A percentile compares a stretch with the other conserved stretches of the same genome.
Conservation (phyloP, 148 eudicot species). For the Heliamphora exappendiculata region DNA sequence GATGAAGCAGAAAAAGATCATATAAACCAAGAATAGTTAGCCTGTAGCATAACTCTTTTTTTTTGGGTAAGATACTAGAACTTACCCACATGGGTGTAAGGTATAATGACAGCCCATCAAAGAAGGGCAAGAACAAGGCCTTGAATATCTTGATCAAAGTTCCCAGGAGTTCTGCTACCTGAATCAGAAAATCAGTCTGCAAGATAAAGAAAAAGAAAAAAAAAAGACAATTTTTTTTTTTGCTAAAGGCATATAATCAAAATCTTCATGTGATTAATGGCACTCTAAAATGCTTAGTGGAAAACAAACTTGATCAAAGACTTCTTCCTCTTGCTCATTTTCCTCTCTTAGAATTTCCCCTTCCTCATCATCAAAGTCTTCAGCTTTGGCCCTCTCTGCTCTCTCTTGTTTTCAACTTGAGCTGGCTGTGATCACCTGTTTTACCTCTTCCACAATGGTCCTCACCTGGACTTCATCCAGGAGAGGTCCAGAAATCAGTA, state of each 20-base stretch:
- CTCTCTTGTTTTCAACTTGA: slow-evolving; percentile 79
- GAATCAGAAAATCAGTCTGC: slow-evolving; percentile 13
- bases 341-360: slow-evolving; percentile 83
- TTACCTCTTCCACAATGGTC: slow-evolving; percentile 85
- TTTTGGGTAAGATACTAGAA: too few species aligned
- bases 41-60: too few species aligned
- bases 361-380: slow-evolving; percentile 98
- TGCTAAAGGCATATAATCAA: not conserved
- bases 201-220: slow-evolving; percentile 6
- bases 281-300: not conserved
- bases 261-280: too few species aligned
- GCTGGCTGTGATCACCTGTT: slow-evolving; percentile 91
- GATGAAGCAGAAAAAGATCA: not conserved
- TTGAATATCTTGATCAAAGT: slow-evolving; percentile 87
- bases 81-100: slow-evolving; percentile 97
- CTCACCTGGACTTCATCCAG: slow-evolving; percentile 83
- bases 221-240: too few species aligned
- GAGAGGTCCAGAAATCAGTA: slow-evolving; percentile 69
- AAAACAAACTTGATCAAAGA: slow-evolving; percentile 76
- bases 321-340: slow-evolving; percentile 95
- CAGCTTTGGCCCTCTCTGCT: slow-evolving; percentile 88
- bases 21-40: not conserved
- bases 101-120: slow-evolving; percentile 83
- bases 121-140: slow-evolving; percentile 84
- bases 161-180: slow-evolving; percentile 94